Base-by-base conservation (phyloP, 768 basidiomycete species). In the Dentipellis sp. region DNA sequence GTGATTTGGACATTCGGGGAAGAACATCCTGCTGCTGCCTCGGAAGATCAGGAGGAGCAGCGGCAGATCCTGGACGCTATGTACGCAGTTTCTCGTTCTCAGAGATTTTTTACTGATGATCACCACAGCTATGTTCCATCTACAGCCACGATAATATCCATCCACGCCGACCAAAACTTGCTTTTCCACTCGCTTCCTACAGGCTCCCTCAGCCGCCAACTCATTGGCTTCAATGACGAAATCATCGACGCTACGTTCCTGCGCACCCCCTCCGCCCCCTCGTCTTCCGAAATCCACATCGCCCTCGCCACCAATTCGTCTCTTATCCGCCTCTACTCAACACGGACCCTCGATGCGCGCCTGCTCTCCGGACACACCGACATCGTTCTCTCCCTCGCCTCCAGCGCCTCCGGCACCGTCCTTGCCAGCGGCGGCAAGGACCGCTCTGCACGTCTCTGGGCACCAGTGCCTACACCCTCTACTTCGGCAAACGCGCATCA, bases 241-340 rank as follows among this genome's bases (percentile, higher is more conserved):
- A 94, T 98, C 62, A 88, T 97, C 52, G 97, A 98, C 64, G 81
- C 85, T 4, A 76, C 80, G 23, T 91, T 94, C 72, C 77, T 99
- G 57, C 80, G 80, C 47, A 66, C 76, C 35, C n/a, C 64, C 22
- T 67, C 74, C 19, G 49, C 67, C 17, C 64, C 60, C 52, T 7
- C 62, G 60, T 29, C 59, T 64, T 59, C 61, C 35, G 90, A 94
- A 67, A 78, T 83, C 1, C 86, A 91, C 63, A 72, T 98, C 35
- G 97, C 95, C 17, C 75, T 99, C 17, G 95, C 95, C n/a, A 95
- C 97, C 40, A 99, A 99, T 69, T 98, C 97, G 1, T 91, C 93
- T 22, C 80, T 97, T 34, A 89, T 99, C 60, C 89, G 94, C 21
- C 72, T 99, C 2, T 99, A 98, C 71, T 83, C 86, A 2, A 78